Base-by-base conservation (phyloP, 2,329 filamentous ascomycete species). In the Alternaria brassicicola region DNA sequence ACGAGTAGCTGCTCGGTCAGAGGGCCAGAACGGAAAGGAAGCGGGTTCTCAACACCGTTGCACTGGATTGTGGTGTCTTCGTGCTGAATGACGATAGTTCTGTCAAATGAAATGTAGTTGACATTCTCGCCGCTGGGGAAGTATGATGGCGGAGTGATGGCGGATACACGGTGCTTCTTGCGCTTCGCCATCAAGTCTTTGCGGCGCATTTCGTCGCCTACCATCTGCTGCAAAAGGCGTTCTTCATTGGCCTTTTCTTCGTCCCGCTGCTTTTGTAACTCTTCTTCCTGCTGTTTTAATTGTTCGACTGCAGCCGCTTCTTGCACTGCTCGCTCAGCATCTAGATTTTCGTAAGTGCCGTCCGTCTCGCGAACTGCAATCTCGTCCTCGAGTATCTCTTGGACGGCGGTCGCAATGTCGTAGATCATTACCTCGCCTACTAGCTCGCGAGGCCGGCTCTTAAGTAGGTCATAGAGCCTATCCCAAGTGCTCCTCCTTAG, bases 311-410 rank as follows among this genome's bases (percentile, higher is more conserved):
- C 82, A 23, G 86, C 86, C 21, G 89, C 89, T 78, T 96, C 91
- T 62, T 96, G 92, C 13, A 88, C 88, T 26, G 90, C 92, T 36
- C 93, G 87, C 76, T 98, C 93, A 69, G 96, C 92, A 70, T 96
- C 92, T 6, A 98, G 82, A 30, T 92, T 97, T 1, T 92, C 93
- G 15, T 97, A 80, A 61, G 92, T 86, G 54, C 88, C 86, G 30
- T 92, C 90, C 54, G 89, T 86, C 46, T 90, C 89, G 66, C 90
- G 90, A 26, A 88, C 87, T 64, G 88, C 84, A 1, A 92, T 91
- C n/a, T 92, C 92, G 75, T 96, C 91, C 77, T 97, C 92, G 4
- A 98, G 83, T 9, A 94, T 81, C 59, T 90, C 88, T 64, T 87
- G 83, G 28, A 90, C 84, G 4, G 84, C 80, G 46, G 83, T 79